Evolutionary conservation across 768 basidiomycete species (phyloP).

Genomic region (Paxillus involutus): DNA sequence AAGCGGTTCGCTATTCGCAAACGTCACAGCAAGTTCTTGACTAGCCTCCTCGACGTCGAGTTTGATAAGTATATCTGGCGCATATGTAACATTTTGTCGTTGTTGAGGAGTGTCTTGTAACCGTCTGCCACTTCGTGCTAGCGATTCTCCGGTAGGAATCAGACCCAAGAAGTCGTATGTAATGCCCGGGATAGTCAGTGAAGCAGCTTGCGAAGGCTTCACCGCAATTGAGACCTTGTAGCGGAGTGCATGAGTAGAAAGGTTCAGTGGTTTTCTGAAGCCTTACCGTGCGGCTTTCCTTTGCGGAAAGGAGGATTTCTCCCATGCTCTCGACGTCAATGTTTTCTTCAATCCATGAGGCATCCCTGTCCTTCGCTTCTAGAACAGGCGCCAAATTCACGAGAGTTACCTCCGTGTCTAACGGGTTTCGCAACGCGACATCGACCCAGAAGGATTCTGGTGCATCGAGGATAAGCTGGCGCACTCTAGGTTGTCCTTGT

Average conservation of each 20-base stretch:
- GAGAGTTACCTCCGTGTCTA: conserved; percentile 72
- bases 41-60: conserved; percentile 63
- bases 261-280: neutral
- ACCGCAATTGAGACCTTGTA: conserved; percentile 59
- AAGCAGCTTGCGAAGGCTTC: conserved; percentile 48
- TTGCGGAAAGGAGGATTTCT: conserved; percentile 60
- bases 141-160: conserved; percentile 63
- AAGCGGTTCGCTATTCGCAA: conserved; percentile 52
- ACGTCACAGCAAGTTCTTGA: conserved; percentile 60
- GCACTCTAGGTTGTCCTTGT: neutral
- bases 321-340: conserved; percentile 61
- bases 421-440: conserved; percentile 64
- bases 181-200: conserved; percentile 55
- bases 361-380: conserved; percentile 34
- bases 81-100: conserved; percentile 67
- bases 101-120: conserved; percentile 76
- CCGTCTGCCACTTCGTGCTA: conserved; percentile 70
- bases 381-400: conserved; percentile 59
- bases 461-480: conserved; percentile 2
- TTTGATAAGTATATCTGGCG: conserved; percentile 59
- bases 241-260: neutral
- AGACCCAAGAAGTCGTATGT: conserved; percentile 73
- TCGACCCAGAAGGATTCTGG: conserved; percentile 81
- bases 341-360: conserved; percentile 35
- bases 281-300: conserved; percentile 65